Conservation (phyloP, 805 yeast species). For the Zygoascus bituminiphila region DNA sequence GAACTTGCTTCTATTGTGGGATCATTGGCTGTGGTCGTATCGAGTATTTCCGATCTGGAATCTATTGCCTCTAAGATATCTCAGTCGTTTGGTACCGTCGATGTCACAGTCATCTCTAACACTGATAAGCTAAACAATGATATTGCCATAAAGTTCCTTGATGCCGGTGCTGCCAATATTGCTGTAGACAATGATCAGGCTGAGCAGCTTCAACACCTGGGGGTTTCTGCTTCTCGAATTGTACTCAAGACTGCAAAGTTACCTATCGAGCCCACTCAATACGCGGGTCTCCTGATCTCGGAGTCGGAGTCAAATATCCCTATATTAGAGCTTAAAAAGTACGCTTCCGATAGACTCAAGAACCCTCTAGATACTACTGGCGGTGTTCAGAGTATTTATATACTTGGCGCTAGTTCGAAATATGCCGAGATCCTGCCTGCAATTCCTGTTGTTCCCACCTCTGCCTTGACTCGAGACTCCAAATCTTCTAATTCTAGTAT, state of each 20-base stretch:
- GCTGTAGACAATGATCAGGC: slow-evolving; percentile 32
- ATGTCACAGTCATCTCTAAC: slow-evolving; percentile 4
- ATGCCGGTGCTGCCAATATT: slow-evolving; percentile 49
- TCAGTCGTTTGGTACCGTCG: background rate
- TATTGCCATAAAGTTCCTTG: slow-evolving; percentile 42
- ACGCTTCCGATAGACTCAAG: slow-evolving; percentile 1
- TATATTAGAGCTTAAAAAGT: slow-evolving; percentile 5
- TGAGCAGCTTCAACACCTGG: slow-evolving; percentile 33
- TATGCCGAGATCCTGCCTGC: slow-evolving; percentile 6
- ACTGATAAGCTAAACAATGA: slow-evolving; percentile 29
- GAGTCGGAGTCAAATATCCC: background rate
- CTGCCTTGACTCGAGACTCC: slow-evolving; percentile 13
- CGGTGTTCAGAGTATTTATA: slow-evolving; percentile 15
- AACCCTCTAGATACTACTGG: slow-evolving; percentile 6
- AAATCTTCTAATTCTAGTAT: slow-evolving; percentile 14
- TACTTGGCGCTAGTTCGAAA: slow-evolving; percentile 13
- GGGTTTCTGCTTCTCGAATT: slow-evolving; percentile 46
- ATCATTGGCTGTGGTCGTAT: slow-evolving; percentile 2
- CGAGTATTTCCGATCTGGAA: background rate
- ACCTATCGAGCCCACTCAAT: slow-evolving; percentile 9
- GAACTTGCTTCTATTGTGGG: background rate
- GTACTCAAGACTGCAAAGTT: slow-evolving; percentile 24
- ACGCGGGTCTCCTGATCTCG: slow-evolving; percentile 3
- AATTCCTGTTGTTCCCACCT: slow-evolving; percentile 17
- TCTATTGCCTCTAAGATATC: background rate